Percentiles rank a stretch among this genome's conserved stretches.
Evolutionary conservation across 257 asterid species (phyloP).

Genomic region (Salvia hispanica): DNA sequence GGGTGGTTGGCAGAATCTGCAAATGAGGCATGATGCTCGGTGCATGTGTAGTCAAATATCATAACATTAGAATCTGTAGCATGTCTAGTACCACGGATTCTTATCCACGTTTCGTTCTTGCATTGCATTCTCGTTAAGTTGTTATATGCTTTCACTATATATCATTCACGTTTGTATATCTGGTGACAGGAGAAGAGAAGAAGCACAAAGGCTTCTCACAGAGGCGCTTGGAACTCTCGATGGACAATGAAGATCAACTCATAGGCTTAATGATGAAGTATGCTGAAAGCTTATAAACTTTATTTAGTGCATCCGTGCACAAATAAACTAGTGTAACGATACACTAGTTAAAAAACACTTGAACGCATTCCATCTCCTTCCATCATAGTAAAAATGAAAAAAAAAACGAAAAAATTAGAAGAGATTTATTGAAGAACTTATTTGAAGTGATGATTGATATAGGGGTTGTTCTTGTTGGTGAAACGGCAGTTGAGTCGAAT

Average conservation of each 20-base stretch:
- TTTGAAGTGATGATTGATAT: conserved; percentile 2
- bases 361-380: neutral
- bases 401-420: neutral
- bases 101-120: neutral
- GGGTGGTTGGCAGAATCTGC: neutral
- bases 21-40: neutral
- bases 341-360: too few relatives aligned
- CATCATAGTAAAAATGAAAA: neutral
- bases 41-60: too few relatives aligned
- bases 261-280: neutral
- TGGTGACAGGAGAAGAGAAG: conserved; percentile 80
- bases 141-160: neutral
- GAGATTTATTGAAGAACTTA: neutral
- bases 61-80: too few relatives aligned
- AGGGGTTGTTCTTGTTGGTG: conserved; percentile 50
- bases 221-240: conserved; percentile 77
- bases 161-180: conserved; percentile 23
- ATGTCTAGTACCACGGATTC: neutral
- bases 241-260: conserved; percentile 42
- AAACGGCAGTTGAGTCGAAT: conserved; percentile 57
- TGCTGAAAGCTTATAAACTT: too few relatives aligned
- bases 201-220: conserved; percentile 65
- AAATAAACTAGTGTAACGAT: too few relatives aligned
- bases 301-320: too few relatives aligned
- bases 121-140: neutral